phyloP scores from a whole-genome alignment of 441 rosid genomes.

The Lepidium campestre region DNA sequence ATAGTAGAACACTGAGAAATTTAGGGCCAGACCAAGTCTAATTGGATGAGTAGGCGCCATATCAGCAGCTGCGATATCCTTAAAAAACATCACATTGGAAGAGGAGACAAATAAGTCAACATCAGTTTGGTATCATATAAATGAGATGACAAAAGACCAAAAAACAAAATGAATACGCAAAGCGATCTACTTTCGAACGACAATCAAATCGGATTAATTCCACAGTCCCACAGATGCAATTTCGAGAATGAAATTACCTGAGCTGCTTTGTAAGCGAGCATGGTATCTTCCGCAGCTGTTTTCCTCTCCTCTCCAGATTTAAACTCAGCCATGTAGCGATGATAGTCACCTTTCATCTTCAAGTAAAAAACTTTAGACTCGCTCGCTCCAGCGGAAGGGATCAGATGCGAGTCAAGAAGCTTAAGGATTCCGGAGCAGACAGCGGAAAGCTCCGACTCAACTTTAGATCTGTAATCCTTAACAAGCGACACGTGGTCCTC shows the following conservation, averaged over 20 bases:
- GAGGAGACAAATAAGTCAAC: not conserved
- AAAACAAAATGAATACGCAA: not conserved
- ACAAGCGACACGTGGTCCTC: slow-evolving; percentile 45
- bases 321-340: slow-evolving; percentile 46
- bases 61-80: slow-evolving; percentile 39
- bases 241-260: slow-evolving; percentile 31
- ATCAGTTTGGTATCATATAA: not conserved
- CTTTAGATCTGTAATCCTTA: slow-evolving; percentile 40
- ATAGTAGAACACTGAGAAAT: slow-evolving; percentile 46
- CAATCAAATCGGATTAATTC: not conserved
- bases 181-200: not conserved
- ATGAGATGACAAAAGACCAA: not conserved
- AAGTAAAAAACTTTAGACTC: slow-evolving; percentile 78
- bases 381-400: slow-evolving; percentile 66
- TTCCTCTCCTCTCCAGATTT: slow-evolving; percentile 42
- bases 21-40: slow-evolving; percentile 41
- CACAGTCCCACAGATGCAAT: not conserved
- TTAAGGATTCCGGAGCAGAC: slow-evolving; percentile 66
- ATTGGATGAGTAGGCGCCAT: slow-evolving; percentile 46
- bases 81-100: not conserved
- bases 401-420: slow-evolving; percentile 60
- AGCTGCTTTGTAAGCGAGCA: slow-evolving; percentile 42
- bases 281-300: slow-evolving; percentile 40
- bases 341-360: slow-evolving; percentile 54
- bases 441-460: slow-evolving; percentile 68